Percentiles rank a stretch among this genome's conserved stretches.
Conservation (phyloP, 148 eudicot species). For the Cornus controversa region DNA sequence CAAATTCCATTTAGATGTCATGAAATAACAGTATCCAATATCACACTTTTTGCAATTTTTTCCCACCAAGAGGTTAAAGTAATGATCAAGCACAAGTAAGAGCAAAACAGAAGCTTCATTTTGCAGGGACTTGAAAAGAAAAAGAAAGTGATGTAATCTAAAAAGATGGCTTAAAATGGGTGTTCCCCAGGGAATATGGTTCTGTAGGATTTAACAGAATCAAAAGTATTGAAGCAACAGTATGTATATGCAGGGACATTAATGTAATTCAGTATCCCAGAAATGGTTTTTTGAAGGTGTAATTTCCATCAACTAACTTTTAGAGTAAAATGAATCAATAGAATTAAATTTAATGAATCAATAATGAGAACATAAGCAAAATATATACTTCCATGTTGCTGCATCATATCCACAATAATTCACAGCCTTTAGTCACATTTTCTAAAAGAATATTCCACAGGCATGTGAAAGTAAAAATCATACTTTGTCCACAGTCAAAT, state of each 20-base stretch:
- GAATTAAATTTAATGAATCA: neutral
- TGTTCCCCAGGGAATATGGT: too few species aligned
- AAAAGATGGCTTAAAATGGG: too few species aligned
- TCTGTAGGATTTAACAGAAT: too few species aligned
- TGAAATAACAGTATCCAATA: neutral
- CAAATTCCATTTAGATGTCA: neutral
- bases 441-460: neutral
- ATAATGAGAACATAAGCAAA: neutral
- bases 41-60: neutral
- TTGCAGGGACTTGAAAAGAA: neutral
- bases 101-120: neutral
- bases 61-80: neutral
- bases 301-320: neutral
- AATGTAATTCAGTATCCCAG: too few species aligned
- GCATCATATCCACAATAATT: neutral
- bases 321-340: neutral
- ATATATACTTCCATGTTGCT: slow-evolving; percentile 2
- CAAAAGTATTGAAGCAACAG: too few species aligned
- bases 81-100: neutral
- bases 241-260: too few species aligned
- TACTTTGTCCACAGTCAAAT: neutral
- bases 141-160: neutral
- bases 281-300: neutral
- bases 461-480: slow-evolving; percentile 1
- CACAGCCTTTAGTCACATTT: slow-evolving; percentile 4